Evolutionary conservation across 139 green algal species (phyloP).

Genomic region (Auxenochlorella pyrenoidosa): DNA sequence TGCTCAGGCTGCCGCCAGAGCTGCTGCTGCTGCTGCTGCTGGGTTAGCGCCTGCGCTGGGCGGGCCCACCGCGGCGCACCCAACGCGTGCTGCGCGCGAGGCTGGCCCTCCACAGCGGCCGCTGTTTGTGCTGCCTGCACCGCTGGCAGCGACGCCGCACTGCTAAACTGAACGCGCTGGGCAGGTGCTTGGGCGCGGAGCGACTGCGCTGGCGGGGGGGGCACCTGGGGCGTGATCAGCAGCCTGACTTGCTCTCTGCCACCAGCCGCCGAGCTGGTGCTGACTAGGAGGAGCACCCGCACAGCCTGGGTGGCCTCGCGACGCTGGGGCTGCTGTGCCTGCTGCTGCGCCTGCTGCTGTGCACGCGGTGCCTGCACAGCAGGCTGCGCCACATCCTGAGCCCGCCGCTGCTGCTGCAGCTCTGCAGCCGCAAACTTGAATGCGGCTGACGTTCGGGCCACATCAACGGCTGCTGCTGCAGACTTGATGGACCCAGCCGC

Average conservation of each 20-base stretch:
- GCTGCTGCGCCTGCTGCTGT: neutral
- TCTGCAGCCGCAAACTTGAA: constrained; percentile 19
- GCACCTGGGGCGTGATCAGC: constrained; percentile 3
- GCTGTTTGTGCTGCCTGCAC: neutral
- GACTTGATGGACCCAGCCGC: neutral
- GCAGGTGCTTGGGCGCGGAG: neutral
- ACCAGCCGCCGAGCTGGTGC: neutral
- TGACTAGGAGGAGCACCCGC: neutral
- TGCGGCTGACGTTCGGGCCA: neutral
- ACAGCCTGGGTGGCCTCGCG: neutral
- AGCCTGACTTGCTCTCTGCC: neutral
- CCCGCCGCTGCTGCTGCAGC: constrained; percentile 9
- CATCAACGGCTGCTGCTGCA: neutral
- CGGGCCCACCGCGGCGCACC: neutral
- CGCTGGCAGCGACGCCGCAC: neutral
- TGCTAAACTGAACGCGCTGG: too few species aligned
- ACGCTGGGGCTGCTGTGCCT: neutral
- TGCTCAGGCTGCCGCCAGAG: neutral
- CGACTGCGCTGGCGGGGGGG: neutral
- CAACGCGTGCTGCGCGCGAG: neutral
- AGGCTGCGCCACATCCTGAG: neutral
- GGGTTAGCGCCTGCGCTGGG: neutral
- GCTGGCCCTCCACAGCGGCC: neutral
- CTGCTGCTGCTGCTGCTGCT: neutral
- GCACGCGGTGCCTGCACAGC: too few species aligned